These are phyloP conservation scores for Apiotrichum sp. DNA, from an alignment of 1,284 basidiomycete species.

Conservation along the genomic window DNA sequence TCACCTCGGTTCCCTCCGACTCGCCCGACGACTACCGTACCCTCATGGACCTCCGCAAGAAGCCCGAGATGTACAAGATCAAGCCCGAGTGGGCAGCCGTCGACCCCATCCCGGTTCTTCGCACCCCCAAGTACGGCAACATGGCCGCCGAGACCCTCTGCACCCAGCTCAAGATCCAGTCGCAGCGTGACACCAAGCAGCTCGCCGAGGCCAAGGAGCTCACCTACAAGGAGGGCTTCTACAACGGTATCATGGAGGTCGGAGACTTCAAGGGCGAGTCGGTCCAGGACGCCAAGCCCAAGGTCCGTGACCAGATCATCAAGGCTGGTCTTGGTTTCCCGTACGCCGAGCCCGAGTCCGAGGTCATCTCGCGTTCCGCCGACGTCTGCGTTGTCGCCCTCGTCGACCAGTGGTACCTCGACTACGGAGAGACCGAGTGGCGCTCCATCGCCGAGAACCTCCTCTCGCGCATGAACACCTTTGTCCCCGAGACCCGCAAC, in stretches of 20 bases:
- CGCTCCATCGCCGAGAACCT: constrained; percentile 77
- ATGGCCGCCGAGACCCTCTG: constrained; percentile 83
- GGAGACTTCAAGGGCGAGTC: constrained; percentile 81
- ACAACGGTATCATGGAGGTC: constrained; percentile 80
- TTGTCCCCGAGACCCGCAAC: constrained; percentile 81
- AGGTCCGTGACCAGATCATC: constrained; percentile 82
- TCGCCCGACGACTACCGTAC: constrained; percentile 96
- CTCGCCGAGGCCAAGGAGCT: constrained; percentile 95
- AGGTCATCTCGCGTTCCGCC: constrained; percentile 79
- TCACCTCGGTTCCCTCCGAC: constrained; percentile 96
- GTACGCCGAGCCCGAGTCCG: constrained; percentile 93
- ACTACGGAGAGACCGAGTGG: constrained; percentile 92
- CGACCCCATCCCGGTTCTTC: constrained; percentile 82
- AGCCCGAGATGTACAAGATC: constrained; percentile 95
- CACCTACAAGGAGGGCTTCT: constrained; percentile 98
- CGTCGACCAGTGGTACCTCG: constrained; percentile 99
- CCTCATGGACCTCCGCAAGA: constrained; percentile 88
- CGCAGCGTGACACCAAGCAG: constrained; percentile 87
- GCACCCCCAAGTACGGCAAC: constrained; percentile 84
- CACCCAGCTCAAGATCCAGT: constrained; percentile 89
- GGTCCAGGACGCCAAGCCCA: constrained; percentile 86
- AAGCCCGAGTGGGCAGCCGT: constrained; percentile 80
- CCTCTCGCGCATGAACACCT: constrained; percentile 81
- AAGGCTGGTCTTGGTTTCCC: constrained; percentile 69
- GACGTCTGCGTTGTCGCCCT: constrained; percentile 98